Conservation (phyloP, 306 rosid species). For the Trifolium dubium region DNA sequence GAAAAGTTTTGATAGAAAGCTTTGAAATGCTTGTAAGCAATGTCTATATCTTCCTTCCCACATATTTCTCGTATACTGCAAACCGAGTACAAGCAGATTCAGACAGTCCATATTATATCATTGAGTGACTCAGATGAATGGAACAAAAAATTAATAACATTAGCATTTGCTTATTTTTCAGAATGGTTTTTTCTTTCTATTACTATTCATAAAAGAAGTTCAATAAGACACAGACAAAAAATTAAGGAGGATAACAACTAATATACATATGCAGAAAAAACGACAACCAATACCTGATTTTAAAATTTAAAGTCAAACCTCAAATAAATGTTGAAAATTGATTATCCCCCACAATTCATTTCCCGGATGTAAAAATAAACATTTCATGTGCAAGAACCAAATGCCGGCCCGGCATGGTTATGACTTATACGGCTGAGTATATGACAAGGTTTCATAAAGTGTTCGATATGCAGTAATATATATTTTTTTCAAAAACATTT, state of each 20-base stretch:
- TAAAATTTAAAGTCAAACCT: neutral
- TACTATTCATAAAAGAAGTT: constrained; percentile 1
- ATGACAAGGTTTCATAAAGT: constrained; percentile 20
- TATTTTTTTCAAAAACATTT: constrained; percentile 20
- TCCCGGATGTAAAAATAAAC: neutral
- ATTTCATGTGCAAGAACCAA: constrained; percentile 24
- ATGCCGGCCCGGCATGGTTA: constrained; percentile 6
- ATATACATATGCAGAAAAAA: neutral
- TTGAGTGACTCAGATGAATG: constrained; percentile 17
- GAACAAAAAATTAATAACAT: constrained; percentile 33
- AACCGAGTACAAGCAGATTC: constrained; percentile 34
- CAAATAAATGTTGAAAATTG: neutral
- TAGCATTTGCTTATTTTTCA: constrained; percentile 20
- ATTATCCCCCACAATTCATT: neutral
- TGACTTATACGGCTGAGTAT: neutral
- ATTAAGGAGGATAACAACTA: neutral
- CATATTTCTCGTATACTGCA: constrained; percentile 92
- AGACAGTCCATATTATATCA: constrained; percentile 4
- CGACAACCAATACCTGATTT: neutral
- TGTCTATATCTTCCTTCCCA: constrained; percentile 88
- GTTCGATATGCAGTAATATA: neutral
- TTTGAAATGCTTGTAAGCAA: constrained; percentile 91
- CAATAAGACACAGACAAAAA: neutral
- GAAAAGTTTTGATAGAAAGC: constrained; percentile 84
- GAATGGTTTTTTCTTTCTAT: neutral